Evolutionary conservation across 495 filamentous ascomycete genomes (phyloP), one percentile per base, ranked within the genome.

Genomic region (Neurospora tetraspora): DNA sequence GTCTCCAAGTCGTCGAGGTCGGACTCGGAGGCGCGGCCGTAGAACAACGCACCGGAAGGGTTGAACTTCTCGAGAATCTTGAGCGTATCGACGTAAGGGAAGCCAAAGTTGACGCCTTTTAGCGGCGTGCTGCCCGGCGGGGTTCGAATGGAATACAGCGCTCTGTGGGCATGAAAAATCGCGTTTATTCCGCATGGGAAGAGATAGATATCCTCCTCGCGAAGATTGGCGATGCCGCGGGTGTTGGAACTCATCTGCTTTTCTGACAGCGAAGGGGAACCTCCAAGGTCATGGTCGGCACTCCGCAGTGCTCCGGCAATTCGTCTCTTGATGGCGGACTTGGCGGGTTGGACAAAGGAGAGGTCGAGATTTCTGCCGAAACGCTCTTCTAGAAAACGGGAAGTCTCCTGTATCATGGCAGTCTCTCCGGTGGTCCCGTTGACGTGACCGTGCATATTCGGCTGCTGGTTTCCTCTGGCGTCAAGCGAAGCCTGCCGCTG

Each of bases 31-130:
- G 93, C 94, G 75, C 92, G 88, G 34, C 96, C 96, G 81, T 96
- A 98, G 77, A 99, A 98, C 39, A 91, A 79, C 77, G 91, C 93
- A 7, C 96, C 95, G 27, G 53, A 65, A 1, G 95, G 93, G 0
- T 95, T 95, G 83, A 96, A 99, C 80, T 97, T 98, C 77, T 98
- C 82, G 27, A 98, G 85, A 34, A 97, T 92, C 79, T 99, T 99
- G 40, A 99, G 87, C 0, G 96, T 98, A 81, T 98, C 96, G 59
- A 97, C 91, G 75, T 99, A 99, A 4, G 96, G 94, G 75, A 98
- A 99, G 6, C 91, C 93, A 78, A 88, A 93, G 74, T 88, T 90
- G 74, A 94, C 86, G 76, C 91, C 93, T 80, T 92, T 91, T 18
- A 65, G 27, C 53, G 53, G 53, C 73, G 85, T 77, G 34, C 77